Percentiles rank a stretch among this genome's conserved stretches.
Evolutionary conservation across 2,329 filamentous ascomycete genomes (phyloP).

Genomic region (Dactylellina cionopaga): DNA sequence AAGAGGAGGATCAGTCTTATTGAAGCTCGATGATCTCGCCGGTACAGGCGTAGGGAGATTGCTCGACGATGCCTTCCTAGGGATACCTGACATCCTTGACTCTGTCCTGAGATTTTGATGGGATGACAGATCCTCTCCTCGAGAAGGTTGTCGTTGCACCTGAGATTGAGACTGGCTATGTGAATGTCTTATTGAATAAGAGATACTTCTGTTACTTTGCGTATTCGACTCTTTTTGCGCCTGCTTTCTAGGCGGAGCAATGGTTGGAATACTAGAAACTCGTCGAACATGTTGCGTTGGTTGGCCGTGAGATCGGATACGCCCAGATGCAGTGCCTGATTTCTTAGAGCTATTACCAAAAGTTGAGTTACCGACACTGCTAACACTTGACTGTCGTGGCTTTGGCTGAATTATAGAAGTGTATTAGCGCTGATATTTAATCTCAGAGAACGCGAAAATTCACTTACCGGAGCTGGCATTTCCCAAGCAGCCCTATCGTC

Average conservation of each 20-base stretch:
- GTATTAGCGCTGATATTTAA: neutral
- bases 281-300: conserved; percentile 15
- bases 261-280: conserved; percentile 50
- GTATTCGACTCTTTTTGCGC: conserved; percentile 15
- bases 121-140: neutral
- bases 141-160: too few species aligned
- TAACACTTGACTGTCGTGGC: conserved; percentile 22
- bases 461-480: conserved; percentile 19
- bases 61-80: conserved; percentile 34
- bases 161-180: neutral
- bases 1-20: conserved; percentile 30
- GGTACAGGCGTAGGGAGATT: conserved; percentile 26
- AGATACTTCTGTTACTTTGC: neutral
- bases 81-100: conserved; percentile 18
- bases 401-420: neutral
- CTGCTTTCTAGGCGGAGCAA: conserved; percentile 36
- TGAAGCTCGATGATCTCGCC: conserved; percentile 24
- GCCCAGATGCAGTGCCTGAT: conserved; percentile 13
- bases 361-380: conserved; percentile 26
- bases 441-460: neutral
- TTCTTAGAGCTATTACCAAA: conserved; percentile 2
- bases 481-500: neutral
- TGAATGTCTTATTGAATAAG: conserved; percentile 24
- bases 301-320: neutral
- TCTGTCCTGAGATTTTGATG: neutral